A percentile compares a stretch with the other conserved stretches of the same genome.
Evolutionary conservation across 176 grass and related monocot genomes (phyloP).

Genomic region (Avena eriantha): DNA sequence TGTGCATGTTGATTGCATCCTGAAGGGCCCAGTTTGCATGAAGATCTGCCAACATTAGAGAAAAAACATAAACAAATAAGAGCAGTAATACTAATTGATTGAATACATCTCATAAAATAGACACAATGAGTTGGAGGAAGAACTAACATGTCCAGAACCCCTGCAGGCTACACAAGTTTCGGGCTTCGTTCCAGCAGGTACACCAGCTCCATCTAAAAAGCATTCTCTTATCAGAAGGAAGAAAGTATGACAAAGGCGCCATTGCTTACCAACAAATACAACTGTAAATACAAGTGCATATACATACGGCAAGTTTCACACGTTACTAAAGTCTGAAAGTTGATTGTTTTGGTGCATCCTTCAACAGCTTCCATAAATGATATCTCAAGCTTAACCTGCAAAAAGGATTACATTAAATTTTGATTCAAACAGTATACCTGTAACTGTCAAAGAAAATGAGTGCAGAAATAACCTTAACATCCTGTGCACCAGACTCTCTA

Average conservation of each 20-base stretch:
- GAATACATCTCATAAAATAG: not conserved
- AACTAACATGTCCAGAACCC: conserved; percentile 88
- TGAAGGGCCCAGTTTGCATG: conserved; percentile 91
- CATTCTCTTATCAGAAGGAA: not conserved
- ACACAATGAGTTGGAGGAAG: not conserved
- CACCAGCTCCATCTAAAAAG: conserved; percentile 75
- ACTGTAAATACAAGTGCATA: conserved; percentile 22
- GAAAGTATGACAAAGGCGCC: conserved; percentile 31
- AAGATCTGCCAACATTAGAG: conserved; percentile 53
- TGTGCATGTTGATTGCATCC: conserved; percentile 77
- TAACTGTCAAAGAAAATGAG: conserved; percentile 4
- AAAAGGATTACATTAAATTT: conserved; percentile 33
- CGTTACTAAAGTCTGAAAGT: conserved; percentile 65
- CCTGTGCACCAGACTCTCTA: conserved; percentile 75
- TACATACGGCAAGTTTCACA: conserved; percentile 87
- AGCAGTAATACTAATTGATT: conserved; percentile 4
- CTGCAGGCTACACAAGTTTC: conserved; percentile 86
- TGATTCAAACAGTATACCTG: conserved; percentile 32
- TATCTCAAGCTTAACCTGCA: conserved; percentile 77
- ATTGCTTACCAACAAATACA: not conserved
- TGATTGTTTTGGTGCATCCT: conserved; percentile 84
- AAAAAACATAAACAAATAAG: conserved; percentile 37
- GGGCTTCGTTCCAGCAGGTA: conserved; percentile 90
- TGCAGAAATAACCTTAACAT: conserved; percentile 78
- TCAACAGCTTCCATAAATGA: conserved; percentile 99